Conservation (phyloP, 352 stramenopile species). For the Globisporangium rhizosaccharum region DNA sequence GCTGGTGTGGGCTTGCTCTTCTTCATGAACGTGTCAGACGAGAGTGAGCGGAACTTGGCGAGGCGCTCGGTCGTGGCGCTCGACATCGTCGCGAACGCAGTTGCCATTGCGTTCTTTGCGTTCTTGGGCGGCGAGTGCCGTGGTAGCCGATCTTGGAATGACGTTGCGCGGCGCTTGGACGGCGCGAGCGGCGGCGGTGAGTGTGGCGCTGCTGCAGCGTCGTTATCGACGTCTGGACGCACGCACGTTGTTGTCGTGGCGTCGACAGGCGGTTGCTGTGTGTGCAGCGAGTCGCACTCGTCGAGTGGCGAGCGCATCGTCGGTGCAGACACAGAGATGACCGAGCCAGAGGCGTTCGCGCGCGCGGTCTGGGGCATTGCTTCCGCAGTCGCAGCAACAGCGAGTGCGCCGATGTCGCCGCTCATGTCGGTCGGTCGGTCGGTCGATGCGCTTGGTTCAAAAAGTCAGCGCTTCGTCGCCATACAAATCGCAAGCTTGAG, state of each 20-base stretch:
- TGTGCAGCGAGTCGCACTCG: background rate
- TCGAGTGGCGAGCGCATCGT: background rate
- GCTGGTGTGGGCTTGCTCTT: conserved; percentile 8
- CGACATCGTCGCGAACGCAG: conserved; percentile 39
- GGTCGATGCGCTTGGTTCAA: too few relatives aligned
- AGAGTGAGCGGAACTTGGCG: conserved; percentile 30
- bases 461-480: too few relatives aligned
- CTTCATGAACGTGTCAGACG: conserved; percentile 36
- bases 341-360: background rate
- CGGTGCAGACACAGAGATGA: background rate
- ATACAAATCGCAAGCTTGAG: too few relatives aligned
- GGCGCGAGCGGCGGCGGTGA: conserved; percentile 1
- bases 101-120: conserved; percentile 27
- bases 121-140: conserved; percentile 15
- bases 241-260: background rate
- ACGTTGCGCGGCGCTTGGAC: conserved; percentile 49
- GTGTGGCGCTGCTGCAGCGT: background rate
- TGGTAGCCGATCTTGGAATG: conserved; percentile 41
- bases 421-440: too few relatives aligned
- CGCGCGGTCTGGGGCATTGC: background rate
- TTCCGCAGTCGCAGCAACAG: background rate
- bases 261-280: background rate
- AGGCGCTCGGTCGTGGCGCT: conserved; percentile 28
- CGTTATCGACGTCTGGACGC: background rate
- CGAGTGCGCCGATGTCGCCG: background rate